Evolutionary conservation across 2,329 filamentous ascomycete species (phyloP), one percentile per base, ranked within the genome.

Genomic region (Talaromyces atroroseus): DNA sequence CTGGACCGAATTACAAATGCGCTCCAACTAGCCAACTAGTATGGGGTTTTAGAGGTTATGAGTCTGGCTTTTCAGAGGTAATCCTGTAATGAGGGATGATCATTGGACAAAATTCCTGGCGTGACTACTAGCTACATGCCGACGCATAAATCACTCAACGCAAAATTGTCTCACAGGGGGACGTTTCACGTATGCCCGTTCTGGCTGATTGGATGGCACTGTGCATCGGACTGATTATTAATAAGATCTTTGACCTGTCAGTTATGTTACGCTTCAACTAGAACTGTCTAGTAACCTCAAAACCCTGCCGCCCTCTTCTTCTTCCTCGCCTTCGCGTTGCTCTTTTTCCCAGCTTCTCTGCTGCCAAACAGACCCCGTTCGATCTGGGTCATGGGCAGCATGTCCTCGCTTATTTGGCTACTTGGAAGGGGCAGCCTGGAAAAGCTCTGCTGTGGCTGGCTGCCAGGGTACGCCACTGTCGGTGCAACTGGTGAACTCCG

Each of bases 221-320:
- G 26, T 29, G 26, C 26, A 29, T 29, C 32, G 5, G 29, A 32
- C 10, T 18, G 38, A 21, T 42, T 21, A 42, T 42, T 42, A 42
- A 42, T 42, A n/a, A n/a, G n/a, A n/a, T n/a, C n/a, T n/a, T n/a
- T n/a, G n/a, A n/a, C n/a, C n/a, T n/a, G 8, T 42, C n/a, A 34
- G 60, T 60, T 42, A 44, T 34, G 58, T 38, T 29, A 29, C 26
- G 26, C 4, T 29, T 8, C 26, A 29, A 4, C 26, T 8, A 8
- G 26, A 11, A 32, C 11, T 12, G 29, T 32, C 29, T 12, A 36
- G 32, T 14, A 16, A 36, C 4, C 29, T 63, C 68, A 76, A 58
- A 76, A 76, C 12, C 73, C 73, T 26, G 72, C 73, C 20, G 70
- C 66, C 52, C 73, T 63, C 58, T 71, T 69, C 62, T 74, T 75